Evolutionary conservation across 257 asterid genomes (phyloP), one percentile per base, ranked within the genome.

Genomic region (Cynanchum wilfordii): DNA sequence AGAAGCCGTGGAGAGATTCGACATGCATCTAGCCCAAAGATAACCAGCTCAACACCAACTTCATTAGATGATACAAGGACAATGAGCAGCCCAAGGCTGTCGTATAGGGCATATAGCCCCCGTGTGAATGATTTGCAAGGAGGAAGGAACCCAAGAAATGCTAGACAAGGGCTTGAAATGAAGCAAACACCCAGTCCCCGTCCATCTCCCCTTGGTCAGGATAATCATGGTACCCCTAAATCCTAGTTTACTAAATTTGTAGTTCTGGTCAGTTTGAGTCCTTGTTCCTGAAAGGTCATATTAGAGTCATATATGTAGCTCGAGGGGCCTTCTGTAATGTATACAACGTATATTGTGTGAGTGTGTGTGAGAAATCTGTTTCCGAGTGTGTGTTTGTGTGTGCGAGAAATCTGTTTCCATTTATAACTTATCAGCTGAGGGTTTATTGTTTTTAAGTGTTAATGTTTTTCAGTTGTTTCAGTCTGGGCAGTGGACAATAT

Each of bases 1-100:
- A 84, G 98, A 82, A 87, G 98, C 79, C 96, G 96, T 40, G 98
- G 97, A 16, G 97, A 93, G 81, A 87, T 93, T 7, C 86, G 95
- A 10, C 96, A 77, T 25, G 73, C 86, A 10, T 79, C 84, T 62
- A 93, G 97, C 78, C 97, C 97, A 5, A 86, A 81, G 80, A 77
- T 89, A 33, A 90, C 87, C 16, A 93, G 97, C 76, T 84, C 93
- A 22, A 87, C 87, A 10, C 86, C 87, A 44, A 81, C 89, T 10
- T 85, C 89, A 1, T 69, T 24, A 12, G 91, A 87, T 36, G 86
- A 77, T 36, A 77, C 83, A 80, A 88, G 78, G 76, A 51, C 82
- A 10, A 62, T 64, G 44, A 68, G 83, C 85, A 88, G 95, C 74
- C 93, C 96, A 19, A 66, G 77, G 62, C 47, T 83, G 42, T 33